Base-by-base conservation (phyloP, 208 protist species). In the Trypanosoma congolense region DNA sequence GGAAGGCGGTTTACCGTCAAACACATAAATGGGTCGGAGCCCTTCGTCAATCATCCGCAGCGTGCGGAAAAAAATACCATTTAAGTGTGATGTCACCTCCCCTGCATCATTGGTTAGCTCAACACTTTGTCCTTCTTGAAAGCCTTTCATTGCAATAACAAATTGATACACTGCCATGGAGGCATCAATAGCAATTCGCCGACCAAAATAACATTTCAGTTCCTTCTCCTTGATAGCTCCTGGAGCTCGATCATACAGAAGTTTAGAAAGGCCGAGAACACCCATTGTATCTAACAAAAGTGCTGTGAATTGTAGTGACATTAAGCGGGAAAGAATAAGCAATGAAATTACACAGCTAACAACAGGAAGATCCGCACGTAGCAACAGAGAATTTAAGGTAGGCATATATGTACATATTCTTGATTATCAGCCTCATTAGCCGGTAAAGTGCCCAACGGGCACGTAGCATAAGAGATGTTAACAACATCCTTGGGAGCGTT, bases 101-200 rank as follows among this genome's bases (percentile, higher is more conserved):
- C 97, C 97, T n/a, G 76, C 61, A 24, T 96, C 83, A 58, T 99
- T 98, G 14, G 82, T 97, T 4, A 99, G 82, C 62, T 95, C 88
- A 36, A 88, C 73, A 14, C 85, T 87, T 30, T 93, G 87, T 0
- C 79, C 85, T 43, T 92, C 87, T 35, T 92, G 73, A 49, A 92
- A 86, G 16, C 81, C 77, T 56, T 92, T 96, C 70, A 98, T 93
- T 16, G 89, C 82, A 56, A 99, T 98, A 25, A 99, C 76, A 70
- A 99, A 99, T 77, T 99, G 98, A 70, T 99, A 99, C 40, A 99
- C 97, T 57, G 77, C 89, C 86, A 99, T 99, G 30, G 87, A 97
- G 3, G 98, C 98, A 80, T 99, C 99, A 56, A 99, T 99, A 2
- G 98, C 99, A 31, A 99, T 96, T 38, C 81, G 83, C n/a, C 95